phyloP scores from a whole-genome alignment of 192 early-diverging fungal genomes.

The Gigaspora rosea region DNA sequence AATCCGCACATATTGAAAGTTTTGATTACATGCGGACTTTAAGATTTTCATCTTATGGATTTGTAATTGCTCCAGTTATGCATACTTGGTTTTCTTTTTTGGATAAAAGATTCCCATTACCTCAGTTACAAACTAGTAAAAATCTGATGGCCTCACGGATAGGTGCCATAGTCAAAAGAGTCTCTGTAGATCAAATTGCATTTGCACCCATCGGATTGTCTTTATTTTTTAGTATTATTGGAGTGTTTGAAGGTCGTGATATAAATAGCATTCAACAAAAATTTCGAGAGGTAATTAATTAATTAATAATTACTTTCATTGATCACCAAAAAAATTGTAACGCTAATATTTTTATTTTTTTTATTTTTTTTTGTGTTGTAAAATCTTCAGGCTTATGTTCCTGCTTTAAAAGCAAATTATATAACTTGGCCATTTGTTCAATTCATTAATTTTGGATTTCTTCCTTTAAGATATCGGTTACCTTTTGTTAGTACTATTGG shows the following conservation, averaged over 20 bases:
- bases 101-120: conserved; percentile 63
- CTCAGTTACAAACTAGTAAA: not conserved
- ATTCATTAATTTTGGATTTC: conserved; percentile 69
- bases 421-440: conserved; percentile 75
- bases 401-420: conserved; percentile 70
- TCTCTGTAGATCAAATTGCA: conserved; percentile 57
- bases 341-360: not conserved
- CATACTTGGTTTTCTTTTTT: conserved; percentile 70
- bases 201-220: conserved; percentile 73
- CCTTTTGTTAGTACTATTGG: conserved; percentile 73
- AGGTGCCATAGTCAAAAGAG: conserved; percentile 34
- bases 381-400: conserved; percentile 49
- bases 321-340: not conserved
- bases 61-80: conserved; percentile 66
- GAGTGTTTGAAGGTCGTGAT: conserved; percentile 56
- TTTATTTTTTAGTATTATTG: conserved; percentile 66
- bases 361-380: not conserved
- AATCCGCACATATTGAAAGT: not conserved
- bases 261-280: conserved; percentile 57
- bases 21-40: conserved; percentile 53
- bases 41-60: conserved; percentile 69
- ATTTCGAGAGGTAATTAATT: conserved; percentile 48
- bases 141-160: not conserved
- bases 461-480: conserved; percentile 64
- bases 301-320: not conserved